Evolutionary conservation across 2,329 filamentous ascomycete genomes (phyloP).

Genomic region (Huntiella bhutanensis): DNA sequence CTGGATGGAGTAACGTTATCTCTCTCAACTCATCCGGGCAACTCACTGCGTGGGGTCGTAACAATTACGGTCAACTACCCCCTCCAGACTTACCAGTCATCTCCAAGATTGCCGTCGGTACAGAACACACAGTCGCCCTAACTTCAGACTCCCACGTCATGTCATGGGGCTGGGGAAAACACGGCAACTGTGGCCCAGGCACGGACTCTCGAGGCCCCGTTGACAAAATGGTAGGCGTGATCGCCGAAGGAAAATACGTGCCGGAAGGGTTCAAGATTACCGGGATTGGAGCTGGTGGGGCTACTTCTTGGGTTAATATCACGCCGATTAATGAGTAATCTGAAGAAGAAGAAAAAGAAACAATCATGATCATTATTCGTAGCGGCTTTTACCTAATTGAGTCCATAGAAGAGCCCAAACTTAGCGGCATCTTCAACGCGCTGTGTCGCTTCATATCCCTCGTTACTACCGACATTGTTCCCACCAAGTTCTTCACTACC

Average conservation of each 20-base stretch:
- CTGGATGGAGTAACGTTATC: conserved; percentile 71
- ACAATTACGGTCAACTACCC: conserved; percentile 68
- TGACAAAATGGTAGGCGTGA: conserved; percentile 47
- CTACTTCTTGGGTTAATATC: conserved; percentile 63
- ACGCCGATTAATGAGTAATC: conserved; percentile 10
- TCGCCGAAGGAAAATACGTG: conserved; percentile 39
- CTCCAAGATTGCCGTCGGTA: conserved; percentile 55
- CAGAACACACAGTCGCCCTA: conserved; percentile 71
- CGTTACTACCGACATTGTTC: neutral
- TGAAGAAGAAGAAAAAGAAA: neutral
- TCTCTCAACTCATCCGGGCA: conserved; percentile 41
- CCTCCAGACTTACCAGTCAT: conserved; percentile 41
- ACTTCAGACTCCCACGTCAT: conserved; percentile 43
- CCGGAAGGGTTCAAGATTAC: conserved; percentile 32
- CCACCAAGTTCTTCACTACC: neutral
- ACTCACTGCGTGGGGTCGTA: conserved; percentile 59
- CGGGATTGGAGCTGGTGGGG: conserved; percentile 65
- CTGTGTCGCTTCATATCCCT: conserved; percentile 49
- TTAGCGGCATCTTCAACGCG: conserved; percentile 46
- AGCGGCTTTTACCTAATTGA: neutral
- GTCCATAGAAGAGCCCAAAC: conserved; percentile 22
- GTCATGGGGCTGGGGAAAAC: conserved; percentile 93
- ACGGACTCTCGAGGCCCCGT: conserved; percentile 41
- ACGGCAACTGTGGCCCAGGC: conserved; percentile 77
- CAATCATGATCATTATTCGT: neutral